Percentiles rank a stretch among this genome's conserved stretches.
phyloP scores from a whole-genome alignment of 768 basidiomycete genomes.

The Suillus luteus region DNA sequence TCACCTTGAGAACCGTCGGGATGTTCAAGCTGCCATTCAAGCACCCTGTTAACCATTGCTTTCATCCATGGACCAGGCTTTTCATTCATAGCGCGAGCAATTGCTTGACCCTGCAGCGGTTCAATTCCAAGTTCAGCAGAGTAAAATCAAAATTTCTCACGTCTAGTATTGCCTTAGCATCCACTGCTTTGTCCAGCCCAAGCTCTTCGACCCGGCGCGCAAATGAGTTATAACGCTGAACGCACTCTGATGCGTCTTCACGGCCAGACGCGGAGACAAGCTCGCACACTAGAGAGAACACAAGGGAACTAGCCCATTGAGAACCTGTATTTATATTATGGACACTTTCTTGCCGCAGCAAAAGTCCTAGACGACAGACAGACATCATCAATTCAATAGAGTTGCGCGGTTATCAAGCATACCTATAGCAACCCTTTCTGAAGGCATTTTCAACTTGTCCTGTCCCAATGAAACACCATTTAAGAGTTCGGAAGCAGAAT shows the following conservation, averaged over 20 bases:
- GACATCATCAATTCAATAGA: neutral
- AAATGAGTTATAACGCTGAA: constrained; percentile 69
- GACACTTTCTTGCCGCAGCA: constrained; percentile 66
- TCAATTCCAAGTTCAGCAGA: constrained; percentile 3
- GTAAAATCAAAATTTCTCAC: constrained; percentile 47
- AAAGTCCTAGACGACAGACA: constrained; percentile 47
- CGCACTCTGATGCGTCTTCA: constrained; percentile 45
- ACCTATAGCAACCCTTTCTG: constrained; percentile 65
- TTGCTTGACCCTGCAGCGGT: constrained; percentile 64
- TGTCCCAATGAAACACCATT: constrained; percentile 32
- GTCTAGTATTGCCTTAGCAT: constrained; percentile 74
- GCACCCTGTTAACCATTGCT: constrained; percentile 59
- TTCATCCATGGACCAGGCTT: constrained; percentile 75
- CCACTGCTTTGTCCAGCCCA: constrained; percentile 57
- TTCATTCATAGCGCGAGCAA: constrained; percentile 53
- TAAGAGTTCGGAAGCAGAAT: constrained; percentile 52
- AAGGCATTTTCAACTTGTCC: constrained; percentile 38
- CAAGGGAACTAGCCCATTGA: constrained; percentile 69
- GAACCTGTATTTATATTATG: constrained; percentile 64
- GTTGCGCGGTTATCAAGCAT: constrained; percentile 17
- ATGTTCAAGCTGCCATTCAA: constrained; percentile 86
- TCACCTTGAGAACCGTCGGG: constrained; percentile 66
- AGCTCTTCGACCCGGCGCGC: constrained; percentile 60
- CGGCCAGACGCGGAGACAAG: constrained; percentile 46
- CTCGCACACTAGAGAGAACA: constrained; percentile 79